Base-by-base conservation (phyloP, 164 flowering plant species). In the Vitis amurensis region DNA sequence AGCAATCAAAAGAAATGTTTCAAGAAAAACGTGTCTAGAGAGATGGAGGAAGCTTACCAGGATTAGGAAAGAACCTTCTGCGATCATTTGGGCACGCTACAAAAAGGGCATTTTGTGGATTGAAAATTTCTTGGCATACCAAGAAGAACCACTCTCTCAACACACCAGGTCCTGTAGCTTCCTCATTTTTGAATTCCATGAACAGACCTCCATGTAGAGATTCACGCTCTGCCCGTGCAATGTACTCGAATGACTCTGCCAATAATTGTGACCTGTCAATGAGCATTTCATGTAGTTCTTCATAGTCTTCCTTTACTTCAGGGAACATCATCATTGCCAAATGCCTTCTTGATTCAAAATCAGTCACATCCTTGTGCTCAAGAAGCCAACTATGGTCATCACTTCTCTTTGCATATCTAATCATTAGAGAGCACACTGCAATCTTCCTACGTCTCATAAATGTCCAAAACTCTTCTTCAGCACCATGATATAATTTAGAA, bases 91-190 rank as follows among this genome's bases (percentile, higher is more conserved):
- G 88, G 71, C 97, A 91, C 31, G 97, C 72, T 13, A 89, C 83
- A 81, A 95, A 95, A 67, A 92, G 94, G 4, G 90, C 87, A 77
- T 88, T 85, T 71, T 89, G 81, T 37, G 86, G 96, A 80, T 92
- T 82, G 72, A 92, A 95, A 51, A 95, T 78, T 61, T 81, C 96
- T 75, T 85, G 89, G 81, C 90, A 90, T 1, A 95, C 97, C 82
- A 91, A 78, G 74, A 77, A 84, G 78, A 95, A 92, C 99, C 99
- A 95, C 77, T 95, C 99, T 50, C 98, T 74, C 76, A 95, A 66
- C 1, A 95, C 98, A 61, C 99, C 99, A 65, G 96, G 98, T 16
- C 99, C 99, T 0, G 97, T 92, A 31, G 98, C 99, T 80, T 92
- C 99, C 81, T 95, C 99, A 80, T 91, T 88, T 78, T 91, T 92